Evolutionary conservation across 495 filamentous ascomycete species (phyloP), one percentile per base, ranked within the genome.

Genomic region (Neohortaea acidophila): DNA sequence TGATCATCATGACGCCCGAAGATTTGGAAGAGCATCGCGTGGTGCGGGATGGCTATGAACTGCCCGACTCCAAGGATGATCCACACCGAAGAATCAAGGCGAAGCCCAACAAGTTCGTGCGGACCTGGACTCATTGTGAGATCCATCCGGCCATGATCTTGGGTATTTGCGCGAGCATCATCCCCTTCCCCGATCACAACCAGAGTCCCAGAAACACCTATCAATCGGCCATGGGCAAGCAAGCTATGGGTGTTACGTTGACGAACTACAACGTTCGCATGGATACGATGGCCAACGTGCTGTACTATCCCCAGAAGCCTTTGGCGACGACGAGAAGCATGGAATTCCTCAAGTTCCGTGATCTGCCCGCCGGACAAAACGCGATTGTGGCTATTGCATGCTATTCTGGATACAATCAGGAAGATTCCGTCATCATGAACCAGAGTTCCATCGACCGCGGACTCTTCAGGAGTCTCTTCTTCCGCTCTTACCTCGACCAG

Each of bases 381-480:
- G 89, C 89, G 15, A 96, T 99, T 51, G 89, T 99, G 10, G 89
- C 91, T 24, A 96, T 99, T 65, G 72, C 81, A 31, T 85, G 79
- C 57, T 99, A 96, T 61, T 93, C 84, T 12, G 89, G 89, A n/a
- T 99, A 96, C 69, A 96, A 99, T 57, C 91, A 96, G 59, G 89
- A 99, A 82, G 89, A 99, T 72, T 96, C 89, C 17, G 89, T 99
- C 36, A 91, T 99, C 49, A 94, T 99, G 91, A 99, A 94, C 61
- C 91, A 99, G 60, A 91, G 83, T 63, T 89, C 83, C 49, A 96
- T 96, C 51, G 89, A 99, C 52, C 80, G 89, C 43, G 89, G 89
- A 23, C 66, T 99, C 8, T 96, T 96, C 79, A 77, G 89, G 55
- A 91, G 82, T 74, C 66, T 99, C 13, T 99, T 96, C 68, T 96